phyloP scores from a whole-genome alignment of 768 basidiomycete genomes.

The Russula dissimulans region DNA sequence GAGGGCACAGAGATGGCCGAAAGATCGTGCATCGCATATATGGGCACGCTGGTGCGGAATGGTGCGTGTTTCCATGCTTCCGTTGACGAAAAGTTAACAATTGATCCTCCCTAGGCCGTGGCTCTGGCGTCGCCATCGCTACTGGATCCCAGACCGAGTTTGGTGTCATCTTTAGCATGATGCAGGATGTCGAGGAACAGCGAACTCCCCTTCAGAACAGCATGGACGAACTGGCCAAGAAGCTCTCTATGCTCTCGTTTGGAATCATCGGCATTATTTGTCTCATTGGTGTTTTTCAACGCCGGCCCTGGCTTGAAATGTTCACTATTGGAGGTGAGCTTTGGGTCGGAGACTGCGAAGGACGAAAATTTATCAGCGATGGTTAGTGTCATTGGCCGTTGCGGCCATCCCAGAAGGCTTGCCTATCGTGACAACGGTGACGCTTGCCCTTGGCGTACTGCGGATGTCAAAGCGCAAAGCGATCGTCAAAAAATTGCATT shows the following conservation, averaged over 20 bases:
- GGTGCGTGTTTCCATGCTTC: conserved; percentile 37
- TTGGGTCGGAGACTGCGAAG: not conserved
- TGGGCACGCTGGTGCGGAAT: conserved; percentile 91
- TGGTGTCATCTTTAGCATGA: conserved; percentile 94
- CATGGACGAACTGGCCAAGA: conserved; percentile 96
- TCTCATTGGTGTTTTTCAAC: conserved; percentile 79
- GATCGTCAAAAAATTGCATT: conserved; percentile 94
- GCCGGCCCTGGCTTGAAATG: conserved; percentile 91
- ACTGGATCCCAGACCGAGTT: conserved; percentile 86
- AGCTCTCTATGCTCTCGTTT: conserved; percentile 83
- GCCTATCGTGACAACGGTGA: conserved; percentile 95
- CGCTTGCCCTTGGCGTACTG: conserved; percentile 87
- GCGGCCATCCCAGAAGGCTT: conserved; percentile 96
- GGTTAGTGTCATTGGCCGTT: conserved; percentile 88
- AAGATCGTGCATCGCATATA: conserved; percentile 80
- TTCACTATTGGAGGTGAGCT: conserved; percentile 92
- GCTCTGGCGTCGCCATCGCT: conserved; percentile 79
- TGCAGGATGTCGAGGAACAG: conserved; percentile 92
- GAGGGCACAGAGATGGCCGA: conserved; percentile 62
- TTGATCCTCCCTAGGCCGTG: conserved; percentile 44
- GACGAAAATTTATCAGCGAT: conserved; percentile 9
- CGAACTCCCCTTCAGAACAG: conserved; percentile 85
- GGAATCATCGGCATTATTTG: conserved; percentile 92
- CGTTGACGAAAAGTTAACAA: not conserved
- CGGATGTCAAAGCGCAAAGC: conserved; percentile 92